Evolutionary conservation across 805 yeast species (phyloP).

Genomic region (Allodekkera sacchari): DNA sequence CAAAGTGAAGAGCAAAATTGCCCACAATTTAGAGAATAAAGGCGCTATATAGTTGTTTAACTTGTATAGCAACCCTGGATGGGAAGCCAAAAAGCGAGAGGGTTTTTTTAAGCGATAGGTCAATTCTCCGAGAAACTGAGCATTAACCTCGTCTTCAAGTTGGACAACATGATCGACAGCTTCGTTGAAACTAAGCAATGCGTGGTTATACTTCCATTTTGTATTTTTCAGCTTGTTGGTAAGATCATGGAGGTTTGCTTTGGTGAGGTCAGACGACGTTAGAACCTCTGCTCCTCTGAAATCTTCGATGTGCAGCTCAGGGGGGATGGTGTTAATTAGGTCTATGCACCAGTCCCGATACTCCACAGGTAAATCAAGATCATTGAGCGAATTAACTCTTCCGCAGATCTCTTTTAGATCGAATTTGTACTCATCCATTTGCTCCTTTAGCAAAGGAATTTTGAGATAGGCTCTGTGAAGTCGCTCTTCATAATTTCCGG

Average conservation of each 20-base stretch:
- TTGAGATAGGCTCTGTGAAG: constrained; percentile 34
- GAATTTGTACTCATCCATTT: constrained; percentile 53
- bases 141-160: constrained; percentile 50
- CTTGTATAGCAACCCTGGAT: constrained; percentile 1
- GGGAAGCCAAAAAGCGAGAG: not conserved
- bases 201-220: constrained; percentile 43
- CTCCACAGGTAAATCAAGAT: constrained; percentile 33
- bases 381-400: constrained; percentile 44
- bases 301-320: constrained; percentile 24
- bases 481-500: constrained; percentile 21
- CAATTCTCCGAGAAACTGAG: constrained; percentile 27
- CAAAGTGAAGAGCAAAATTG: constrained; percentile 33
- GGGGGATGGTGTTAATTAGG: constrained; percentile 38
- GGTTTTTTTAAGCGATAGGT: constrained; percentile 16
- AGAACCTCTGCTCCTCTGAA: constrained; percentile 17
- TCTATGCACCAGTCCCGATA: constrained; percentile 60
- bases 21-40: constrained; percentile 29
- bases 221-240: constrained; percentile 45
- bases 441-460: constrained; percentile 52
- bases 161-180: constrained; percentile 39
- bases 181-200: constrained; percentile 48
- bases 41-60: constrained; percentile 30
- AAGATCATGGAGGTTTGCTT: constrained; percentile 39
- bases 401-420: constrained; percentile 56
- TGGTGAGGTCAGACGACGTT: constrained; percentile 27